A percentile compares a stretch with the other conserved stretches of the same genome.
These are phyloP conservation scores for Boletus subcaerulescens DNA, from an alignment of 768 basidiomycete species.

Conservation along the genomic window DNA sequence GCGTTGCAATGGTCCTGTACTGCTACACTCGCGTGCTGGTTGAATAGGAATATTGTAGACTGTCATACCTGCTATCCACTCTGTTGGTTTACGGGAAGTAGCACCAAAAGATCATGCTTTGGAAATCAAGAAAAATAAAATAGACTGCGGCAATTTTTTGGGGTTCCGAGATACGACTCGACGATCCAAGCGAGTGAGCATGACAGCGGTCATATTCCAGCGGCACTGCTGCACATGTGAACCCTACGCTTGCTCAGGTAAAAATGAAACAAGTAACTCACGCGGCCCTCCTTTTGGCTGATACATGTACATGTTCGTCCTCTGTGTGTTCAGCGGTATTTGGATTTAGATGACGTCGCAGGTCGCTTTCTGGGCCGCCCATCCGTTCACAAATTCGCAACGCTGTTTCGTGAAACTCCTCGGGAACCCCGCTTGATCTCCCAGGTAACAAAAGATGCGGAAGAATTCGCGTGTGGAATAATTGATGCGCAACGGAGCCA, in stretches of 20 bases:
- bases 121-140: background rate
- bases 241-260: background rate
- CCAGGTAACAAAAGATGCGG: constrained; percentile 31
- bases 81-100: background rate
- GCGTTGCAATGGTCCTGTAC: background rate
- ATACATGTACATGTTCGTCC: constrained; percentile 4
- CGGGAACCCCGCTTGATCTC: constrained; percentile 27
- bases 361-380: constrained; percentile 29
- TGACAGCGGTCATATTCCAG: constrained; percentile 9
- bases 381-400: constrained; percentile 28
- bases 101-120: background rate
- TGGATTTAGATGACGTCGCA: constrained; percentile 3
- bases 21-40: background rate
- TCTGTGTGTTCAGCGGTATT: background rate
- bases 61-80: background rate
- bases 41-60: background rate
- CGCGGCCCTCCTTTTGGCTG: constrained; percentile 22
- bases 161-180: constrained; percentile 4
- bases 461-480: constrained; percentile 36
- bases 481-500: constrained; percentile 32
- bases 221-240: constrained; percentile 14
- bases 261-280: constrained; percentile 11
- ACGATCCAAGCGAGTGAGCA: constrained; percentile 3
- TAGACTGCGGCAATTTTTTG: constrained; percentile 6
- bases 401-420: constrained; percentile 29